Evolutionary conservation across 2,329 filamentous ascomycete species (phyloP), one percentile per base, ranked within the genome.

Genomic region (Mariannaea elegans): DNA sequence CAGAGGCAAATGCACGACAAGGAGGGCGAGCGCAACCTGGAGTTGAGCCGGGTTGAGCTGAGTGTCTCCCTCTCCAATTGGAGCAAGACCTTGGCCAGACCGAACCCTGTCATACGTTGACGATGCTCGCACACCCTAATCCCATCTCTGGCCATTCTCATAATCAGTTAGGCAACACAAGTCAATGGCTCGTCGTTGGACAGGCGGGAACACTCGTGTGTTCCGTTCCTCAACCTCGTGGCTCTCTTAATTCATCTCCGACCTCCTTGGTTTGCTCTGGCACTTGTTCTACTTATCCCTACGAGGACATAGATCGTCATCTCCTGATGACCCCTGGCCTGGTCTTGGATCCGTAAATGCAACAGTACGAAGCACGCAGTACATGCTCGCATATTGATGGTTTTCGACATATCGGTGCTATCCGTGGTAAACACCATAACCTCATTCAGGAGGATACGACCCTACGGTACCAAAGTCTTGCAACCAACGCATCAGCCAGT

Each of bases 21-120:
- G 55, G 47, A 27, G 42, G 34, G 27, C 23, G 34, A 59, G 56
- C 56, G 48, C 56, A 53, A 42, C 45, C 18, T 47, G 38, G 48
- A 47, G 56, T 48, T 36, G 56, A 45, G 36, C 42, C 21, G 31
- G 27, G 32, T 55, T 29, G 21, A 46, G 24, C 29, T 19, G 9
- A 51, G 38, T 31, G 27, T 7, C 7, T 31, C 32, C 18, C 16
- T 19, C n/a, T 44, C 41, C 31, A 36, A 27, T 21, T 18, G 24
- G 38, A 18, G 47, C 38, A 31, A 9, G 29, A 53, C 29, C 18
- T 27, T 13, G 21, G 21, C 29, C 29, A 21, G 7, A 36, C 49
- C 39, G 14, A 44, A 41, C 19, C 14, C n/a, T 39, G 51, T 54
- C 51, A 46, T 36, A 54, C 24, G 41, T 44, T 53, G n/a, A 45